Evolutionary conservation across 1,139 yeast genomes (phyloP).

Genomic region (Diutina rugosa): DNA sequence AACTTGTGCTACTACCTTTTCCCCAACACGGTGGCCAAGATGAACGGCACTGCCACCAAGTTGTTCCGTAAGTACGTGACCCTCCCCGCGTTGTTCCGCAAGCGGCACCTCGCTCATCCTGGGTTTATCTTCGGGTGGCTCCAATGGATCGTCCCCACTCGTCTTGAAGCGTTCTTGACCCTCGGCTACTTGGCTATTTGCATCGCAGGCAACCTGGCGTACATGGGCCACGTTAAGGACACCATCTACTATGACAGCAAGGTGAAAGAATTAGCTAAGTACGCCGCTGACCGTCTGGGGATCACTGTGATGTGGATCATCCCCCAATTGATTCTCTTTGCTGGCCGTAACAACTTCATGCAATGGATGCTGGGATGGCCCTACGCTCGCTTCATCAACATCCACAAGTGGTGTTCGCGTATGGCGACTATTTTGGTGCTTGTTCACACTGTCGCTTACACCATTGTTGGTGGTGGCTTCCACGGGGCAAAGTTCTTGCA

Average conservation of each 20-base stretch:
- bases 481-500: neutral
- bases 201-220: neutral
- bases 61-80: conserved; percentile 27
- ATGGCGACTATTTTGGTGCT: conserved; percentile 26
- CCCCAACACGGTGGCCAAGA: conserved; percentile 20
- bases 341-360: conserved; percentile 3
- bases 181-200: neutral
- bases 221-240: conserved; percentile 10
- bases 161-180: neutral
- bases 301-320: conserved; percentile 1
- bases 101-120: conserved; percentile 24
- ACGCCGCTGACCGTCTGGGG: conserved; percentile 33
- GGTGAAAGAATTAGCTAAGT: conserved; percentile 34
- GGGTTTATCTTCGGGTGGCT: neutral
- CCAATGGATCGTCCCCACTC: neutral
- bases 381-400: conserved; percentile 26
- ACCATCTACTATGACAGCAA: conserved; percentile 13
- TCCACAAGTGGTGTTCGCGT: conserved; percentile 30
- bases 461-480: neutral
- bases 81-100: conserved; percentile 34
- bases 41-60: conserved; percentile 22
- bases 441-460: conserved; percentile 37
- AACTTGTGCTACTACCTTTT: conserved; percentile 19
- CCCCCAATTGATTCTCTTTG: neutral
- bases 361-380: conserved; percentile 8